Evolutionary conservation across 2,329 filamentous ascomycete genomes (phyloP).

Genomic region (Colletotrichum spinosum): DNA sequence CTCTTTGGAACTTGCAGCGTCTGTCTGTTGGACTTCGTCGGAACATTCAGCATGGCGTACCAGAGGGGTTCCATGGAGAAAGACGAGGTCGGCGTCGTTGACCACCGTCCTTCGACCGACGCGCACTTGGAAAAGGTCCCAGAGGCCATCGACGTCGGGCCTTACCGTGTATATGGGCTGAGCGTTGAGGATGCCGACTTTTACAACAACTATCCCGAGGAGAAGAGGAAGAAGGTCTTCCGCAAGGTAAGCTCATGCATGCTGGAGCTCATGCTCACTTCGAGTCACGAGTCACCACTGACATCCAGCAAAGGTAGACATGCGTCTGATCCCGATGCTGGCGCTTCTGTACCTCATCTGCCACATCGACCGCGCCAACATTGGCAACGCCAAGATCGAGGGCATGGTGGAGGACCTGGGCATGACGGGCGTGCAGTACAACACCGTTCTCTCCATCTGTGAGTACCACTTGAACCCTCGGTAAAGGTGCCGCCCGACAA

Average conservation of each 20-base stretch:
- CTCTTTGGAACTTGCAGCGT: too few relatives aligned
- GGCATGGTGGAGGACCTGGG: conserved; percentile 47
- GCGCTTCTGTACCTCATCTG: conserved; percentile 67
- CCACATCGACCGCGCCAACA: conserved; percentile 67
- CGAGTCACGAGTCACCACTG: background rate
- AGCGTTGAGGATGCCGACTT: conserved; percentile 46
- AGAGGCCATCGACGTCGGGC: conserved; percentile 43
- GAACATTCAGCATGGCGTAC: conserved; percentile 8
- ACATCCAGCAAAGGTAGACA: conserved; percentile 21
- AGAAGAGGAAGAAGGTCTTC: conserved; percentile 41
- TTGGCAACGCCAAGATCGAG: conserved; percentile 62
- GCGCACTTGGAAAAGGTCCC: conserved; percentile 34
- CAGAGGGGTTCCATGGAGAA: conserved; percentile 33
- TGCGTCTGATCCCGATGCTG: conserved; percentile 60
- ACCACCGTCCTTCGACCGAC: conserved; percentile 12
- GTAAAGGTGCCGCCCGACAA: conserved; percentile 53
- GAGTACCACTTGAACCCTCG: conserved; percentile 55
- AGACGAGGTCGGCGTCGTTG: conserved; percentile 28
- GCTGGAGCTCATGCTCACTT: background rate
- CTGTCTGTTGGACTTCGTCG: background rate
- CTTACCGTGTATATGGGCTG: conserved; percentile 46
- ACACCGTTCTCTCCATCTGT: conserved; percentile 66
- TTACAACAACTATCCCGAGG: conserved; percentile 42
- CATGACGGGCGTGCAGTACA: conserved; percentile 65
- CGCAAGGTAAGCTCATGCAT: conserved; percentile 35